phyloP scores from a whole-genome alignment of 306 rosid species.

The Vachellia collinsii region DNA sequence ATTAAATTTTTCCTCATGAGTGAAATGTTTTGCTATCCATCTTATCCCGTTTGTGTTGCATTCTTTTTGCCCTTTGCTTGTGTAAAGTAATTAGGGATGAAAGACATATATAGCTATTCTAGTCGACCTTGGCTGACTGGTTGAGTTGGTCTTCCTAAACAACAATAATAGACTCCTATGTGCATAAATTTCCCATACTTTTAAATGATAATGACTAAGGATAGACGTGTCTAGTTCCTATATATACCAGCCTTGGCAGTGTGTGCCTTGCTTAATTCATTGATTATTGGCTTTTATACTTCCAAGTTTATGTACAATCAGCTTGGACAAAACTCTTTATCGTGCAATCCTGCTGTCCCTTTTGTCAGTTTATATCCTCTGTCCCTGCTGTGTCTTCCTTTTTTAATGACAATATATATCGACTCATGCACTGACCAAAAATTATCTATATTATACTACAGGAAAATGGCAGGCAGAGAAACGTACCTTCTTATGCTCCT shows the following conservation, averaged over 20 bases:
- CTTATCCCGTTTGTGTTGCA: background rate
- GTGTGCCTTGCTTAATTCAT: background rate
- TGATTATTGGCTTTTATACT: background rate
- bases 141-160: background rate
- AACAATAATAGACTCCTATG: background rate
- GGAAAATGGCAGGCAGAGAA: slow-evolving; percentile 82
- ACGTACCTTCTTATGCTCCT: slow-evolving; percentile 51
- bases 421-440: slow-evolving; percentile 24
- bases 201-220: background rate
- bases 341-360: background rate
- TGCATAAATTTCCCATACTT: background rate
- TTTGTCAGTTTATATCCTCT: slow-evolving; percentile 6
- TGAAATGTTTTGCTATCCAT: background rate
- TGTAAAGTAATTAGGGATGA: background rate
- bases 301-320: background rate
- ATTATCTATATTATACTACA: slow-evolving; percentile 39
- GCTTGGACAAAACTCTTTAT: background rate
- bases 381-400: background rate
- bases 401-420: background rate
- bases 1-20: slow-evolving; percentile 13
- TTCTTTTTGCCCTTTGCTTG: background rate
- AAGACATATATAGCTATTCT: background rate
- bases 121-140: background rate
- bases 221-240: background rate
- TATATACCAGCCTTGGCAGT: slow-evolving; percentile 19